Evolutionary conservation across 2,329 filamentous ascomycete genomes (phyloP), one percentile per base, ranked within the genome.

Genomic region (Aspergillus oerlinghausenensis): DNA sequence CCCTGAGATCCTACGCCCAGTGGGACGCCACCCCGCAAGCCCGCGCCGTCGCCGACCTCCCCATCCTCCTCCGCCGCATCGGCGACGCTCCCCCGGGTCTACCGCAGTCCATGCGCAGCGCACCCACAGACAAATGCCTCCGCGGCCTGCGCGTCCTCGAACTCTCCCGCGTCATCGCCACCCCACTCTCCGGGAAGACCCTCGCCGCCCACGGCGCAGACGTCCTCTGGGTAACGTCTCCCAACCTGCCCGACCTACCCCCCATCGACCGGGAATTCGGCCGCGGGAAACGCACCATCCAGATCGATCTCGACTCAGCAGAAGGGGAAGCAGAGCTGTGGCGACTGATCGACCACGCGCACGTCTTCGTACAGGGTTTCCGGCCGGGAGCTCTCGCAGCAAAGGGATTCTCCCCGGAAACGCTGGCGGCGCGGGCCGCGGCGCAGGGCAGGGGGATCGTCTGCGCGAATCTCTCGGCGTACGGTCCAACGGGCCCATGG

Each of bases 11-110:
- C 0, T 81, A 77, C 45, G 57, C 69, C 2, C 68, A 84, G 58
- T 85, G 82, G 83, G 81, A 84, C 57, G 60, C 63, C 0, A 67
- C 76, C 1, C 77, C 80, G 0, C 81, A 83, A 52, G 75, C 80
- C 0, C 64, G 60, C 14, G 77, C 75, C 0, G 65, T 83, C 2
- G 52, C 69, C 1, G 70, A 79, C 42, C 75, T 77, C 10, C 82
- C 83, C 0, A 78, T 85, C 8, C 54, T 66, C 1, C 50, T 84
- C 10, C 68, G 61, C 0, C 74, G 75, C 35, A 54, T 81, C 0
- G 51, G 56, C 8, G 55, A 66, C 1, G 56, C 60, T 3, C 57
- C 60, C 0, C 1, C 6, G 11, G 54, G 58, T 2, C 51, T 63
- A 0, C 52, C 61, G 1, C 42, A 57, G 17, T 51, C 64, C 38